Evolutionary conservation across 164 flowering plant species (phyloP).

Genomic region (Chimonanthus salicifolius): DNA sequence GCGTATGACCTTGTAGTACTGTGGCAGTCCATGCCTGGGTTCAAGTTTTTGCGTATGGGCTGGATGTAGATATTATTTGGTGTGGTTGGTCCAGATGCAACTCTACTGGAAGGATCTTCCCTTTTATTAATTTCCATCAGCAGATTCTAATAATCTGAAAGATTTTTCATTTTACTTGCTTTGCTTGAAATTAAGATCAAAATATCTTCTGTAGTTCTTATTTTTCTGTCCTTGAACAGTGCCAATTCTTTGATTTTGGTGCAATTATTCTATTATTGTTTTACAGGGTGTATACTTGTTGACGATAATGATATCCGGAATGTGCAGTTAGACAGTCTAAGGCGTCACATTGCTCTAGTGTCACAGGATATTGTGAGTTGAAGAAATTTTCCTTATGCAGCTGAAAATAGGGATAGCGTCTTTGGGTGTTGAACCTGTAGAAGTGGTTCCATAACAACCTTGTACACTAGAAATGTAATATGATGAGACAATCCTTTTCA

Average conservation of each 20-base stretch:
- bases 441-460: neutral
- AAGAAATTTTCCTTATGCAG: neutral
- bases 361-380: conserved; percentile 90
- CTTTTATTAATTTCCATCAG: neutral
- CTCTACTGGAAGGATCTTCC: neutral
- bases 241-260: neutral
- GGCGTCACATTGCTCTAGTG: conserved; percentile 82
- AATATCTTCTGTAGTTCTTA: neutral
- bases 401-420: neutral
- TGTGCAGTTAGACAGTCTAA: conserved; percentile 52
- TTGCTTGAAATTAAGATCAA: neutral
- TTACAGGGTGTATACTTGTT: conserved; percentile 55
- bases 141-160: neutral
- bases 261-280: neutral
- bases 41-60: neutral
- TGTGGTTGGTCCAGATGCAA: neutral
- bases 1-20: neutral
- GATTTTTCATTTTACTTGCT: conserved; percentile 1
- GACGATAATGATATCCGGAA: conserved; percentile 55
- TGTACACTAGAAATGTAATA: neutral
- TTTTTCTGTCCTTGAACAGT: neutral
- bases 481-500: neutral
- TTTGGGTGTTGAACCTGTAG: neutral
- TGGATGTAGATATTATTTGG: neutral
- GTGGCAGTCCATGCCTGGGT: neutral